Conservation (phyloP, 2,329 filamentous ascomycete species). For the Drechslerella dactyloides region DNA sequence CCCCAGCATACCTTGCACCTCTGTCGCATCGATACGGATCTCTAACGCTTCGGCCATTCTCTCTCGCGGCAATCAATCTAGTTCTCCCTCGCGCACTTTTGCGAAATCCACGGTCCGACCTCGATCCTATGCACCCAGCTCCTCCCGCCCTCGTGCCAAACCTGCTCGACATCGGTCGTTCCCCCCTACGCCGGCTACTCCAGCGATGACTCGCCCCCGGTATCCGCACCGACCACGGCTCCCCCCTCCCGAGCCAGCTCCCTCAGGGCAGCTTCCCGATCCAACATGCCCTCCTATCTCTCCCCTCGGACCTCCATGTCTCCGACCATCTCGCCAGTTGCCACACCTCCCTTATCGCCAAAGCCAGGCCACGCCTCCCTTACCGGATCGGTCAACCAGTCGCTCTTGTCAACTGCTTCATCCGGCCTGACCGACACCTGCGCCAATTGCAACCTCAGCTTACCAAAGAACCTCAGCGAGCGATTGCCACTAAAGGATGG, state of each 20-base stretch:
- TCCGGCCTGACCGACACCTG: slow-evolving; percentile 65
- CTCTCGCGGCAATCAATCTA: slow-evolving; percentile 58
- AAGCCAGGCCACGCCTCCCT: slow-evolving; percentile 51
- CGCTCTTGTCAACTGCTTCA: slow-evolving; percentile 49
- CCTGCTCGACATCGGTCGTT: slow-evolving; percentile 59
- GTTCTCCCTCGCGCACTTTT: slow-evolving; percentile 74
- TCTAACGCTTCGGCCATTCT: slow-evolving; percentile 33
- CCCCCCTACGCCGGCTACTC: slow-evolving; percentile 39
- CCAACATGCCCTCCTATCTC: slow-evolving; percentile 41
- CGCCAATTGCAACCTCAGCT: slow-evolving; percentile 72
- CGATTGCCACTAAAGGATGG: slow-evolving; percentile 53
- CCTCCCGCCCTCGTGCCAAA: slow-evolving; percentile 66
- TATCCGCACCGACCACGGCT: slow-evolving; percentile 41
- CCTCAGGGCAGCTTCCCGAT: slow-evolving; percentile 39
- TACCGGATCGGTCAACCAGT: slow-evolving; percentile 49
- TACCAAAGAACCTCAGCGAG: slow-evolving; percentile 63
- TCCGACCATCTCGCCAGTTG: slow-evolving; percentile 40
- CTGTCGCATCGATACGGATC: slow-evolving; percentile 23
- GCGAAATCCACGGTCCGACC: slow-evolving; percentile 73
- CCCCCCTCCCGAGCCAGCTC: slow-evolving; percentile 37
- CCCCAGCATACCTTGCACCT: slow-evolving; percentile 7
- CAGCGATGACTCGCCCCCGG: slow-evolving; percentile 43
- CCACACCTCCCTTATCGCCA: slow-evolving; percentile 54
- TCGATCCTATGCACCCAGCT: slow-evolving; percentile 74
- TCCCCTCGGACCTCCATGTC: slow-evolving; percentile 48